Evolutionary conservation across 2,329 filamentous ascomycete genomes (phyloP).

Genomic region (Coniochaeta sp.): DNA sequence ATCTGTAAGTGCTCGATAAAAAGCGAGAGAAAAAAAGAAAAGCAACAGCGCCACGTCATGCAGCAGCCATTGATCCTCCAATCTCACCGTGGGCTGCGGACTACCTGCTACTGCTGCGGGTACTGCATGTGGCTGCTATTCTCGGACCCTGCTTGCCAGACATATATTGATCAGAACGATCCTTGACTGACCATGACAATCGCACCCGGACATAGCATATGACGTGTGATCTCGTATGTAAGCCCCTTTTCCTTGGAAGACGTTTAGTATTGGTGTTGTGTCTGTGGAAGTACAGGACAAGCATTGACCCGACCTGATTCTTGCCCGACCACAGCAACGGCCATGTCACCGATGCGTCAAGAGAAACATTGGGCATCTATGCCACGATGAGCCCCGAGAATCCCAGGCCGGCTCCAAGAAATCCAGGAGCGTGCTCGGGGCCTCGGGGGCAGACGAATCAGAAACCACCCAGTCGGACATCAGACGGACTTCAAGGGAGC

Average conservation of each 20-base stretch:
- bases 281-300: constrained; percentile 18
- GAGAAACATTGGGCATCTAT: constrained; percentile 95
- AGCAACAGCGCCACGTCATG: constrained; percentile 7
- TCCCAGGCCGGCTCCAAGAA: constrained; percentile 62
- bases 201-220: constrained; percentile 61
- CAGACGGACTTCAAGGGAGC: constrained; percentile 49
- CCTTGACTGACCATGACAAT: constrained; percentile 37
- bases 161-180: constrained; percentile 11
- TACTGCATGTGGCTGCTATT: constrained; percentile 4
- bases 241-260: constrained; percentile 10
- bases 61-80: constrained; percentile 14
- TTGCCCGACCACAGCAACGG: constrained; percentile 59
- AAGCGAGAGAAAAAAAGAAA: too few species aligned
- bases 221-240: constrained; percentile 83
- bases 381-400: constrained; percentile 94
- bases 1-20: constrained; percentile 69
- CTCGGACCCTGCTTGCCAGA: background rate
- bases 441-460: constrained; percentile 54
- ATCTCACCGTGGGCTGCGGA: constrained; percentile 11
- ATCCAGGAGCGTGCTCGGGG: constrained; percentile 57
- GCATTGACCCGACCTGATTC: constrained; percentile 18
- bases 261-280: constrained; percentile 5
- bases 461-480: constrained; percentile 45
- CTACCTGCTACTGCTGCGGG: constrained; percentile 4
- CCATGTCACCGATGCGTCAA: constrained; percentile 98